Evolutionary conservation across 208 protist genomes (phyloP).

Genomic region (Leptomonas seymouri): DNA sequence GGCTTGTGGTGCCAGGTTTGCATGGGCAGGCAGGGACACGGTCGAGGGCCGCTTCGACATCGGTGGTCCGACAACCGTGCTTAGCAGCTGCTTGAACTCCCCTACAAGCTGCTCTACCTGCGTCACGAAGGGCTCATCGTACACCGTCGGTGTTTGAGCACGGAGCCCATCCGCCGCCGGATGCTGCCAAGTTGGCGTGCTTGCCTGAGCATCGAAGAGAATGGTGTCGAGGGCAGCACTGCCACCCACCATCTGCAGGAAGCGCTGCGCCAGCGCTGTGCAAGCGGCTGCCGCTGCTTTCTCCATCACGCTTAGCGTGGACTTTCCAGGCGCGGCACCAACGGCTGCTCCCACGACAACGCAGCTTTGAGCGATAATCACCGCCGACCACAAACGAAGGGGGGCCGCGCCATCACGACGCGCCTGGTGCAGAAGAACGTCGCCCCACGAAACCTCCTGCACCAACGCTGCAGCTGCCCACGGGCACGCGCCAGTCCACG

Average conservation of each 20-base stretch:
- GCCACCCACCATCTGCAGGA: constrained; percentile 60
- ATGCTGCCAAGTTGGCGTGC: constrained; percentile 57
- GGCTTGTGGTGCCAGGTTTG: not conserved
- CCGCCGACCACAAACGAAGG: constrained; percentile 71
- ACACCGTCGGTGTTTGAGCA: constrained; percentile 44
- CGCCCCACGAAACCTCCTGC: constrained; percentile 46
- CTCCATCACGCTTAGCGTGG: not conserved
- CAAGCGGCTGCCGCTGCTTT: constrained; percentile 13
- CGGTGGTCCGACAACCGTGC: constrained; percentile 1
- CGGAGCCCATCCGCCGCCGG: constrained; percentile 57
- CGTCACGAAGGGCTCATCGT: constrained; percentile 48
- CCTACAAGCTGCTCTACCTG: constrained; percentile 33
- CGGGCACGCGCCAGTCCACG: constrained; percentile 38
- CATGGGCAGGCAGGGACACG: not conserved
- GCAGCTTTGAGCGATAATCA: constrained; percentile 58
- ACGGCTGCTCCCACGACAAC: constrained; percentile 18
- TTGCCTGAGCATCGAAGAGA: constrained; percentile 73
- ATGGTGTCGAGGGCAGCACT: constrained; percentile 62
- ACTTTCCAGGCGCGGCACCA: not conserved
- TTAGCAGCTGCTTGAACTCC: constrained; percentile 35
- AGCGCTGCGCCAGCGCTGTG: constrained; percentile 41
- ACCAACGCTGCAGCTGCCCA: constrained; percentile 37
- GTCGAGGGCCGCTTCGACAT: not conserved
- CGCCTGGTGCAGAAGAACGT: constrained; percentile 45
- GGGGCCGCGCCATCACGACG: constrained; percentile 50